Base-by-base conservation (phyloP, 768 basidiomycete genomes). In the Flagelloscypha sp. region DNA sequence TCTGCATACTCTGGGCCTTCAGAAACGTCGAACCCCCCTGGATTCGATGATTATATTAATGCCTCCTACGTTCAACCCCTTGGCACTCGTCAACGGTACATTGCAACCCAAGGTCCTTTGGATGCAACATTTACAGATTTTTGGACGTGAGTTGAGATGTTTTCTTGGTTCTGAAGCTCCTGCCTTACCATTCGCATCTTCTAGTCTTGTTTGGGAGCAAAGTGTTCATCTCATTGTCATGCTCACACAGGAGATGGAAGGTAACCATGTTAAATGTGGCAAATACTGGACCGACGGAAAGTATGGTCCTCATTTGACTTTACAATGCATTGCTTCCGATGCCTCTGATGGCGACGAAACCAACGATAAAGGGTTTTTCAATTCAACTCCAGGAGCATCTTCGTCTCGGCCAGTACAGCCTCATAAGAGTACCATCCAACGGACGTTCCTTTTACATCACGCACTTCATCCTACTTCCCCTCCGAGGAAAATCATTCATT, bases 31-130 rank as follows among this genome's bases (percentile, higher is more conserved):
- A 13, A 15, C 29, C 13, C 29, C 15, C 29, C 29, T 18, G 6
- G 29, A 30, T 6, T 72, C 27, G 82, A 83, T 44, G 93, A 97
- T 54, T 97, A 97, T 54, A 80, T 97, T 56, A 97, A 98, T 52
- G 94, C 94, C 7, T 94, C 89, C 19, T 85, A 82, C 49, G 81
- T 98, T 23, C 87, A 87, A 54, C 89, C 93, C 2, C 59, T 88
- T 13, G 81, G 82, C 2, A 93, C 93, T 1, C 66, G 59, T 20
- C 76, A 76, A 53, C 72, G 82, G 31, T 98, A 94, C 50, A 95
- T 98, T 38, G 94, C 93, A 3, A 95, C 94, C 2, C 94, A 98
- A 54, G 94, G 94, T 4, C 94, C 93, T 4, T 62, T 98, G 7
- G 83, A 83, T 7, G 76, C 84, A 18, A 97, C 94, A 0, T 94